These are phyloP conservation scores for Trichocladium antarcticum DNA, from an alignment of 495 filamentous ascomycete genomes.

Conservation along the genomic window DNA sequence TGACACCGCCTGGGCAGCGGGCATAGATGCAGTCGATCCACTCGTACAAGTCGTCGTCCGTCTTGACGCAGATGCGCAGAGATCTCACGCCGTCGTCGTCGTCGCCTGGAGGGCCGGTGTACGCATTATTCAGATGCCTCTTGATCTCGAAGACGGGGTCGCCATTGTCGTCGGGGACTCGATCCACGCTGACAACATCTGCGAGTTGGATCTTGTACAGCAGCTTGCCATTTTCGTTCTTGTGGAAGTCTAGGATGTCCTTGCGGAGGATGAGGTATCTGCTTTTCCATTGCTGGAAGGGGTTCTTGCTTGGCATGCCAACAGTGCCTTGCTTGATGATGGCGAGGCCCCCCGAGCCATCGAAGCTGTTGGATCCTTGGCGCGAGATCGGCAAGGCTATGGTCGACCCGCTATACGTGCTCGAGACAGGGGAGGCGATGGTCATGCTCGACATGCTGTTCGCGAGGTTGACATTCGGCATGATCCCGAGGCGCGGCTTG, in stretches of 20 bases:
- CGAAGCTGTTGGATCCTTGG: slow-evolving; percentile 45
- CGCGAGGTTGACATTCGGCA: slow-evolving; percentile 57
- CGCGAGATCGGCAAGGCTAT: slow-evolving; percentile 56
- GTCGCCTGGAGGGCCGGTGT: slow-evolving; percentile 34
- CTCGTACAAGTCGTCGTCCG: slow-evolving; percentile 90
- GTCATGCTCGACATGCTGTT: slow-evolving; percentile 68
- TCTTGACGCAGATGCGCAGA: slow-evolving; percentile 79
- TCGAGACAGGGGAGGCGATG: slow-evolving; percentile 50
- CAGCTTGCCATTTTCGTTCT: slow-evolving; percentile 73
- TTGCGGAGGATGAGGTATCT: slow-evolving; percentile 82
- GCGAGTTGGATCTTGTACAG: slow-evolving; percentile 68
- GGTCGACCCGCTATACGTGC: slow-evolving; percentile 51
- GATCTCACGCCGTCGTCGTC: slow-evolving; percentile 69
- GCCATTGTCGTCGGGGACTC: slow-evolving; percentile 60
- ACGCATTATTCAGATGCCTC: slow-evolving; percentile 43
- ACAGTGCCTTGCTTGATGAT: slow-evolving; percentile 70
- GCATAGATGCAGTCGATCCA: slow-evolving; percentile 98
- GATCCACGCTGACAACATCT: slow-evolving; percentile 72
- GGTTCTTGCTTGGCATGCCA: slow-evolving; percentile 62
- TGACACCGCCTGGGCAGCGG: slow-evolving; percentile 90
- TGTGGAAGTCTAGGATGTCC: slow-evolving; percentile 80
- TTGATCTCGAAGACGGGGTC: slow-evolving; percentile 88
- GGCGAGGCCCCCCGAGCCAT: slow-evolving; percentile 51
- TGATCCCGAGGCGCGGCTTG: slow-evolving; percentile 67
- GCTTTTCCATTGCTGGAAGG: slow-evolving; percentile 73